A percentile compares a stretch with the other conserved stretches of the same genome.
Evolutionary conservation across 2,329 filamentous ascomycete species (phyloP).

Genomic region (Aureobasidium sp.): DNA sequence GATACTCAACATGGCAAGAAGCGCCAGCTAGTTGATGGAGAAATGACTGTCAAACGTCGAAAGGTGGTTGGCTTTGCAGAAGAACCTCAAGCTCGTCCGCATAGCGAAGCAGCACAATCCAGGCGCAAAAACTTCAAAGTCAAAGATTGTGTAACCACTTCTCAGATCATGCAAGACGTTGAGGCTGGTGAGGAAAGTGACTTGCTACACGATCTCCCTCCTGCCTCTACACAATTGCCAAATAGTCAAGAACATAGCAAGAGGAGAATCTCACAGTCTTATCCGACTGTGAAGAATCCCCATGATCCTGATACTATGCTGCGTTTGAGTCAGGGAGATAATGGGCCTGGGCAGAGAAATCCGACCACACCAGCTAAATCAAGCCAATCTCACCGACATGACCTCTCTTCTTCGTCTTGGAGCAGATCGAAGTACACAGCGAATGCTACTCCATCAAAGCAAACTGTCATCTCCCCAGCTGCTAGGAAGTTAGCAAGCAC

Average conservation of each 20-base stretch:
- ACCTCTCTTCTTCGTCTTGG: conserved; percentile 19
- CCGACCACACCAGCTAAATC: conserved; percentile 25
- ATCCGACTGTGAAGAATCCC: conserved; percentile 69
- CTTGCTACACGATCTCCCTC: conserved; percentile 17
- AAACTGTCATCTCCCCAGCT: background rate
- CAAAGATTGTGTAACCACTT: conserved; percentile 9
- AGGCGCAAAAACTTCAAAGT: conserved; percentile 17
- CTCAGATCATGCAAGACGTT: background rate
- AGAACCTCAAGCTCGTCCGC: background rate
- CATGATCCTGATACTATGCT: conserved; percentile 54
- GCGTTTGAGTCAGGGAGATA: conserved; percentile 56
- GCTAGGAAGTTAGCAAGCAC: background rate
- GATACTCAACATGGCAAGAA: background rate
- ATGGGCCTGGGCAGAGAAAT: conserved; percentile 37
- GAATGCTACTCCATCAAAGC: conserved; percentile 5
- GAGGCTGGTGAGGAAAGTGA: background rate
- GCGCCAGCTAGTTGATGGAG: background rate
- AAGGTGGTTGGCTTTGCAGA: conserved; percentile 4
- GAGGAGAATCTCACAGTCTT: conserved; percentile 40
- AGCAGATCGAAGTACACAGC: conserved; percentile 23
- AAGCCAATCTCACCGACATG: background rate
- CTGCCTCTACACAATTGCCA: conserved; percentile 20
- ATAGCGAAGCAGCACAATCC: background rate
- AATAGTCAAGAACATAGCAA: background rate
- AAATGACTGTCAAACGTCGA: conserved; percentile 1